Evolutionary conservation across 768 basidiomycete genomes (phyloP).

Genomic region (Pulveroboletus sp.): DNA sequence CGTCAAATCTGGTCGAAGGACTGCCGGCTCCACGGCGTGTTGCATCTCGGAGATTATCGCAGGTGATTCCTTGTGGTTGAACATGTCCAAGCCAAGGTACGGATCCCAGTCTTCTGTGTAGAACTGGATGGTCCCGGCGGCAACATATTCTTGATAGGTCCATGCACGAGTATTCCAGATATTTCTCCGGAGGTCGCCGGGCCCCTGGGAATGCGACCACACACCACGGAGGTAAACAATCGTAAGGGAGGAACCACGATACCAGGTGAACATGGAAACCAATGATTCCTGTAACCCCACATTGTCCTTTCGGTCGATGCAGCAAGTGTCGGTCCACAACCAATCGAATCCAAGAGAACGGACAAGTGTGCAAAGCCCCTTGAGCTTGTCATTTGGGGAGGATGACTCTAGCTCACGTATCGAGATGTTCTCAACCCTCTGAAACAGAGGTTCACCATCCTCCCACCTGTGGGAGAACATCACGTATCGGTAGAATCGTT

Average conservation of each 20-base stretch:
- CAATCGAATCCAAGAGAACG: constrained; percentile 6
- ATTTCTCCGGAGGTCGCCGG: background rate
- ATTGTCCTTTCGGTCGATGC: background rate
- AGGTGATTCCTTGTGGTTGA: constrained; percentile 10
- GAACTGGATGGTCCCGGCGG: constrained; percentile 7
- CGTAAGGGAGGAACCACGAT: constrained; percentile 6
- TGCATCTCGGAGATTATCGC: constrained; percentile 8
- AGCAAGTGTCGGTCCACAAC: constrained; percentile 17
- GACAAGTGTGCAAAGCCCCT: background rate
- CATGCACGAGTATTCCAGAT: constrained; percentile 14
- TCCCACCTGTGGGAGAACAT: constrained; percentile 14
- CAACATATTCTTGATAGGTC: constrained; percentile 13
- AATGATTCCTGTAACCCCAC: constrained; percentile 12
- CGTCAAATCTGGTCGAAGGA: constrained; percentile 7
- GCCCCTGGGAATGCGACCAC: background rate
- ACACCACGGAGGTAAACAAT: constrained; percentile 10
- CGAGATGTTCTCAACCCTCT: constrained; percentile 1
- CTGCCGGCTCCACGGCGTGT: background rate
- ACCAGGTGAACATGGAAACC: constrained; percentile 15
- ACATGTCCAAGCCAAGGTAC: background rate
- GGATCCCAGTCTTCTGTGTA: constrained; percentile 16
- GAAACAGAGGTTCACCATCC: constrained; percentile 1
- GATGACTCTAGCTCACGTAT: constrained; percentile 5
- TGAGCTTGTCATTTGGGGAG: constrained; percentile 2
- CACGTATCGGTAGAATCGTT: constrained; percentile 6